phyloP scores from a whole-genome alignment of 805 yeast genomes.

The Candida vartiovaarae region DNA sequence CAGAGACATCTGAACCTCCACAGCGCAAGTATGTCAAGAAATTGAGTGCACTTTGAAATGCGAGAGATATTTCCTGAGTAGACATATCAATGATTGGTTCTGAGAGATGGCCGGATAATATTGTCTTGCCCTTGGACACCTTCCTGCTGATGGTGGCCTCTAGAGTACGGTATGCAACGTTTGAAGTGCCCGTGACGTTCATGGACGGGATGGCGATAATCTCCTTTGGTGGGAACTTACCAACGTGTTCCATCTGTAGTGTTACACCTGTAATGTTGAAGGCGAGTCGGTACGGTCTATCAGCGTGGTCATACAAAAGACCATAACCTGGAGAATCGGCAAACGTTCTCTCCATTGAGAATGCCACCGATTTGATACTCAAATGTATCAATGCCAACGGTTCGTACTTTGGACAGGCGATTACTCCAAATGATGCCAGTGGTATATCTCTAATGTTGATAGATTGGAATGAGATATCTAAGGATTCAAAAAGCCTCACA shows the following conservation, averaged over 20 bases:
- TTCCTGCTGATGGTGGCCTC: conserved; percentile 18
- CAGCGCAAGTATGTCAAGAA: conserved; percentile 10
- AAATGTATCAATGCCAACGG: conserved; percentile 19
- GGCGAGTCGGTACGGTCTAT: conserved; percentile 35
- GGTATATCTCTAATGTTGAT: conserved; percentile 17
- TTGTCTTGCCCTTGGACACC: conserved; percentile 27
- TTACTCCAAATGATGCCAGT: conserved; percentile 11
- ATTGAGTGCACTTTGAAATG: conserved; percentile 21
- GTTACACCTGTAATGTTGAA: conserved; percentile 32
- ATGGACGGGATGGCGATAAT: conserved; percentile 16
- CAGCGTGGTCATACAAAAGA: conserved; percentile 31
- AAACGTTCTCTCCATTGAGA: conserved; percentile 24
- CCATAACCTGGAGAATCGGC: conserved; percentile 41
- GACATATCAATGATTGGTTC: conserved; percentile 40
- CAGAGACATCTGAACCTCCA: not conserved
- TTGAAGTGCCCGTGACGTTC: conserved; percentile 33
- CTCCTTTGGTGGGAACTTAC: conserved; percentile 11
- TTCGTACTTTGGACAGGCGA: conserved; percentile 15
- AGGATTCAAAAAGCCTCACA: conserved; percentile 13
- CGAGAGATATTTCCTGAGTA: conserved; percentile 31
- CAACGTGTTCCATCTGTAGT: conserved; percentile 23
- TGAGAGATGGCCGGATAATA: conserved; percentile 33
- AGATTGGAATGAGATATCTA: conserved; percentile 14
- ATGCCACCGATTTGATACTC: conserved; percentile 14
- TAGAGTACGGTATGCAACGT: conserved; percentile 30